Evolutionary conservation across 805 yeast species (phyloP), one percentile per base, ranked within the genome.

Genomic region (Lipomyces spencermartinsiae): DNA sequence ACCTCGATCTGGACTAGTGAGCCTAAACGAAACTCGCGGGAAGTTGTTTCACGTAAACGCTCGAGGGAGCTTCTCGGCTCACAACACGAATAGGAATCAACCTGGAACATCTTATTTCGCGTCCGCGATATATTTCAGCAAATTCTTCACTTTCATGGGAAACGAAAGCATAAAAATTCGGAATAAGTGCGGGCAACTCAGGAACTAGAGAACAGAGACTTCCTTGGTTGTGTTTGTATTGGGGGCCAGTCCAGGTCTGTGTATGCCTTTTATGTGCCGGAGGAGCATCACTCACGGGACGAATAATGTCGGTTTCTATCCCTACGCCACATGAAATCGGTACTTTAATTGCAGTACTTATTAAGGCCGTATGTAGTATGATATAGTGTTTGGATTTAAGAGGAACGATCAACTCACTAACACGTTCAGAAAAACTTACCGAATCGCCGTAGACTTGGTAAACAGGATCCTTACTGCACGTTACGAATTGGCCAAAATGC

Each of bases 391-490:
- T n/a, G 14, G 9, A 10, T 12, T 7, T 9, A 22, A 12, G 2
- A n/a, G 9, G 56, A 2, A 10, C 5, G 19, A 8, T 14, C 16
- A 14, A n/a, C 1, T 46, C 29, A 12, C 34, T 49, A 22, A 58
- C 70, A 67, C 59, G 73, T 71, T 14, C 75, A 77, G 80, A 88
- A 89, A 74, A 96, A 92, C 74, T 84, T 95, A 57, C 97, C 97
- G 31, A 94, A 95, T 78, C 81, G 92, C 69, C 83, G 94, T 49
- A 91, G 89, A 70, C 82, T 94, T 62, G 98, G 96, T 75, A 95
- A 95, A 75, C 99, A 95, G 79, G 90, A 91, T 71, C 99, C 98
- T 1, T 93, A 92, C 79, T 90, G 93, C 68, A 87, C 94, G 5
- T 83, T 91, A 12, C 82, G 98, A 65, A 83, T 95, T 4, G 94